These are phyloP conservation scores for Salix exigua DNA, from an alignment of 345 rosid species.

Conservation along the genomic window DNA sequence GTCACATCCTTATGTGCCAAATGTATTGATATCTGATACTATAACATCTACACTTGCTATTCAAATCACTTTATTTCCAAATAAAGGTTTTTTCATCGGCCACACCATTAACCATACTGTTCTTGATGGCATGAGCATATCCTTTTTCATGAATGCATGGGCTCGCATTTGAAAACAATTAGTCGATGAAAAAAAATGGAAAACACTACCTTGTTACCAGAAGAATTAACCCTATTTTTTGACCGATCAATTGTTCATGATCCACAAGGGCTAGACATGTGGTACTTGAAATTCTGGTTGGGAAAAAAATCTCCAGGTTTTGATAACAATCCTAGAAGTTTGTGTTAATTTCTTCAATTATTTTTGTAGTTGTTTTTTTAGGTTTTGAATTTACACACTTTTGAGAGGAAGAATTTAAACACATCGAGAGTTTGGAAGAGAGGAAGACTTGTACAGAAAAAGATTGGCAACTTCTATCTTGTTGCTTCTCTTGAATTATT, in stretches of 20 bases:
- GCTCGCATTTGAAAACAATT: not conserved
- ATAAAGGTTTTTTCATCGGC: not conserved
- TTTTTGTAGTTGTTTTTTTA: too few species aligned
- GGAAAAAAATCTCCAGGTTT: not conserved
- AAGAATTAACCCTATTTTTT: not conserved
- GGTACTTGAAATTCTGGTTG: not conserved
- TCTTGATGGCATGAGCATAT: not conserved
- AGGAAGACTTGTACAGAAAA: too few species aligned
- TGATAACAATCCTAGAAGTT: not conserved
- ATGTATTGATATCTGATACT: not conserved
- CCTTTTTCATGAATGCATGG: conserved; percentile 2
- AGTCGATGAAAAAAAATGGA: not conserved
- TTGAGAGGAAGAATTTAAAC: too few species aligned
- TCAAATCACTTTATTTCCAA: conserved; percentile 1
- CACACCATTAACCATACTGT: not conserved
- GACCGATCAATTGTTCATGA: not conserved
- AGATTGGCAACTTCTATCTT: too few species aligned
- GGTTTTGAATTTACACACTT: too few species aligned
- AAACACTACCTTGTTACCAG: not conserved
- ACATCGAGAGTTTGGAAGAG: too few species aligned
- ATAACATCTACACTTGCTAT: not conserved
- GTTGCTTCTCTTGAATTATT: too few species aligned
- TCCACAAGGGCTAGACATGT: conserved; percentile 3
- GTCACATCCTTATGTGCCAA: not conserved
- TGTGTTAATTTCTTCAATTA: too few species aligned